Evolutionary conservation across 1,139 yeast genomes (phyloP).

Genomic region (Suhomyces wounanorum): DNA sequence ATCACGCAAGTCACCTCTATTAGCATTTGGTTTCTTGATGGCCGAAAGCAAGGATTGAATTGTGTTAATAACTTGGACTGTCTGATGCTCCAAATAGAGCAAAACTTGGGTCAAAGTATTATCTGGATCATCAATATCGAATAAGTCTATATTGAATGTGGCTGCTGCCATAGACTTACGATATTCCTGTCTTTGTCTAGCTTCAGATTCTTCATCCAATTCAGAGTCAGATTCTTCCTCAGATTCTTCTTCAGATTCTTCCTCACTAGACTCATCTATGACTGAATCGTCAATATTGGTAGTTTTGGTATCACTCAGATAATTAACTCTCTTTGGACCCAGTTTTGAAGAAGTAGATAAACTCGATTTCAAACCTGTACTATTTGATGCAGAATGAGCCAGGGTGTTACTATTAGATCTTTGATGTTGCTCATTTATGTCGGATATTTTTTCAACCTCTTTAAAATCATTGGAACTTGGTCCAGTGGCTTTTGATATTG

Average conservation of each 20-base stretch:
- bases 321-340: constrained; percentile 17
- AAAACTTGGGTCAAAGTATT: constrained; percentile 83
- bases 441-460: background rate
- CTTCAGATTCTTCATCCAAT: constrained; percentile 24
- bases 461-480: background rate
- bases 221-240: constrained; percentile 21
- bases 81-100: constrained; percentile 87
- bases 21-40: constrained; percentile 74
- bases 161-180: constrained; percentile 56
- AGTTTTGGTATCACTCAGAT: constrained; percentile 16
- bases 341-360: constrained; percentile 7
- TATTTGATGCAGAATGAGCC: background rate
- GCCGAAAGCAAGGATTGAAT: constrained; percentile 80
- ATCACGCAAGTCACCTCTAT: constrained; percentile 69
- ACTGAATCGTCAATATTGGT: constrained; percentile 12
- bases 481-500: background rate
- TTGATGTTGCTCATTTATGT: background rate
- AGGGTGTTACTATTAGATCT: background rate
- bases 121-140: constrained; percentile 84
- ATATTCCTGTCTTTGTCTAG: constrained; percentile 49
- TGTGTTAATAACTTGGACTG: constrained; percentile 87
- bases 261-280: constrained; percentile 8
- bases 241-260: constrained; percentile 13
- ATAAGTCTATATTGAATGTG: constrained; percentile 67
- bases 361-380: constrained; percentile 9